These are phyloP conservation scores for Corynespora cassiicola DNA, from an alignment of 2,329 filamentous ascomycete species.

Conservation along the genomic window DNA sequence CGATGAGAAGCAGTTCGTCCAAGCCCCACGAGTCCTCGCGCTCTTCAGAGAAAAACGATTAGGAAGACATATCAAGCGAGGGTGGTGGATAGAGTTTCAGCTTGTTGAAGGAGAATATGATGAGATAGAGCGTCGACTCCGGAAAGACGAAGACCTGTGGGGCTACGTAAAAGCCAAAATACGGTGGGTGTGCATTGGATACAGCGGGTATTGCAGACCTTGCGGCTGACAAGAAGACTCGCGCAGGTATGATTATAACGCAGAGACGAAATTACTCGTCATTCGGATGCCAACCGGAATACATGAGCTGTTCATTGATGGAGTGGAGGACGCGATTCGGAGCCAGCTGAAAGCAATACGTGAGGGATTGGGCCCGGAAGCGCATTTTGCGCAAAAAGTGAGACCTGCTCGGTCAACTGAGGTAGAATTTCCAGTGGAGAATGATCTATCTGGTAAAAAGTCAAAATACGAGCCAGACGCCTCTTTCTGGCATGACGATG, in stretches of 20 bases:
- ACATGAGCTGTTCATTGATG: conserved; percentile 21
- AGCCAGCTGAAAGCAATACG: conserved; percentile 21
- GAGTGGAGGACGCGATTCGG: conserved; percentile 17
- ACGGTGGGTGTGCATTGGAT: conserved; percentile 10
- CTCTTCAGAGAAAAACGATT: conserved; percentile 16
- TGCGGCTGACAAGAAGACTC: conserved; percentile 6
- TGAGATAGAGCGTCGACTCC: conserved; percentile 13
- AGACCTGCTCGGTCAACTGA: conserved; percentile 11
- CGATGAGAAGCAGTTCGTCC: conserved; percentile 16
- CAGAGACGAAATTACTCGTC: conserved; percentile 7
- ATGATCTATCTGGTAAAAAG: conserved; percentile 5
- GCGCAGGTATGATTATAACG: conserved; percentile 20
- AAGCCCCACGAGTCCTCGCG: conserved; percentile 15
- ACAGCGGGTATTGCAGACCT: background rate
- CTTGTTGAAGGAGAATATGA: conserved; percentile 17
- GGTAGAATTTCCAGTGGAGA: conserved; percentile 12
- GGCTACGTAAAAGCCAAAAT: conserved; percentile 17
- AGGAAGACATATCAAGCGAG: conserved; percentile 11
- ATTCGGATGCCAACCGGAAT: conserved; percentile 20
- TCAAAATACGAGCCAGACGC: conserved; percentile 20
- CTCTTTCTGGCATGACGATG: conserved; percentile 18
- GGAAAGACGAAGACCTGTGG: conserved; percentile 10
- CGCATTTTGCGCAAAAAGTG: conserved; percentile 20
- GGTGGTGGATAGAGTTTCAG: conserved; percentile 16
- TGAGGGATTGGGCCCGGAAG: conserved; percentile 10